These are phyloP conservation scores for Reticulascus tulasneorum DNA, from an alignment of 2,329 filamentous ascomycete species.

Conservation along the genomic window DNA sequence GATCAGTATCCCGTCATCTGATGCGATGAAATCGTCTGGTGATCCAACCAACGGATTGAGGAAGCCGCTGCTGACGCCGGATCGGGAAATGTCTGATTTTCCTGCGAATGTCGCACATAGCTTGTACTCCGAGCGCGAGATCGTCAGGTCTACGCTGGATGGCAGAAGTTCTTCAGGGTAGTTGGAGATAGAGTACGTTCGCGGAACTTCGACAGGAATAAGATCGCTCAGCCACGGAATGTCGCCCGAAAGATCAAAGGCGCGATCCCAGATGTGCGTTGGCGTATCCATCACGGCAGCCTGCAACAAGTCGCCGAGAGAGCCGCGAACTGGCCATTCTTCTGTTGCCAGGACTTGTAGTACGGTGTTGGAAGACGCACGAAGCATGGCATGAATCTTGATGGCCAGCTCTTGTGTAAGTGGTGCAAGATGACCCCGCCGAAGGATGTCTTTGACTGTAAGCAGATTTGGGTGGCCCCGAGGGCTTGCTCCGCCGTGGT, in stretches of 20 bases:
- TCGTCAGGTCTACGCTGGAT: slow-evolving; percentile 45
- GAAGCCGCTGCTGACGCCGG: slow-evolving; percentile 50
- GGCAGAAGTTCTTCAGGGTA: slow-evolving; percentile 47
- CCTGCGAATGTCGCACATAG: slow-evolving; percentile 38
- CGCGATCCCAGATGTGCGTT: slow-evolving; percentile 44
- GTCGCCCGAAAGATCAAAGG: slow-evolving; percentile 38
- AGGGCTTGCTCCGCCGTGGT: slow-evolving; percentile 13
- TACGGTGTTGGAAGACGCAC: slow-evolving; percentile 45
- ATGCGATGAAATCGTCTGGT: slow-evolving; percentile 32
- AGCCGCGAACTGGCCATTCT: slow-evolving; percentile 48
- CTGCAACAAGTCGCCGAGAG: slow-evolving; percentile 47
- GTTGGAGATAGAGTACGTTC: slow-evolving; percentile 51
- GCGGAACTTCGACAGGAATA: slow-evolving; percentile 44
- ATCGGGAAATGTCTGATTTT: slow-evolving; percentile 25
- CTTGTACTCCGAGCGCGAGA: slow-evolving; percentile 48
- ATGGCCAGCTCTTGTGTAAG: slow-evolving; percentile 48
- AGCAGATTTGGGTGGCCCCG: slow-evolving; percentile 23
- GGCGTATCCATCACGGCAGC: slow-evolving; percentile 43
- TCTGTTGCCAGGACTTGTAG: slow-evolving; percentile 44
- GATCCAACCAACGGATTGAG: slow-evolving; percentile 43
- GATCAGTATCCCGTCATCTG: slow-evolving; percentile 45
- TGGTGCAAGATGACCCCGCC: slow-evolving; percentile 47
- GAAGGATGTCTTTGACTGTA: slow-evolving; percentile 44
- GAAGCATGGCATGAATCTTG: slow-evolving; percentile 42
- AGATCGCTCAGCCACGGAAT: slow-evolving; percentile 43